Conservation (phyloP, 179 eudicot species). For the Vitellaria paradoxa region DNA sequence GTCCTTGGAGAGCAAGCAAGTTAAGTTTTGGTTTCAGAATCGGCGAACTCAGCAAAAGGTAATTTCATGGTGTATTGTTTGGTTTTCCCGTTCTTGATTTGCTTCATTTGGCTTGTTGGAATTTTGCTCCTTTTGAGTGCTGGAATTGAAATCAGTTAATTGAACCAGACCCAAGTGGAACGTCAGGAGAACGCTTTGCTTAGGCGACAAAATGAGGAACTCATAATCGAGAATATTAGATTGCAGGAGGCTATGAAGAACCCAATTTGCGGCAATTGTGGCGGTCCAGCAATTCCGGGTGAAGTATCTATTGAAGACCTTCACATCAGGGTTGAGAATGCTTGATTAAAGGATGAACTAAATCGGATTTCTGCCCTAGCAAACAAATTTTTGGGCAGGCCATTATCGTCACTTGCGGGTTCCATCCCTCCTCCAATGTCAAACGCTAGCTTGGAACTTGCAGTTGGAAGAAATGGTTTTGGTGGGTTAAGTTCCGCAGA, state of each 20-base stretch:
- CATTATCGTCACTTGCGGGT: slow-evolving; percentile 32
- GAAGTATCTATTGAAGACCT: slow-evolving; percentile 54
- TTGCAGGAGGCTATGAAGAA: slow-evolving; percentile 55
- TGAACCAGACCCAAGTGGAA: slow-evolving; percentile 58
- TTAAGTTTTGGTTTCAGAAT: slow-evolving; percentile 68
- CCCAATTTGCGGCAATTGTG: slow-evolving; percentile 58
- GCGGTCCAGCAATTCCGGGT: slow-evolving; percentile 51
- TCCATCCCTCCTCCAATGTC: slow-evolving; percentile 22
- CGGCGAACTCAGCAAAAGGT: slow-evolving; percentile 65
- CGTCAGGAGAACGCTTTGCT: slow-evolving; percentile 60
- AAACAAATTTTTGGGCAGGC: slow-evolving; percentile 49
- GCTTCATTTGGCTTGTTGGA: too few species aligned
- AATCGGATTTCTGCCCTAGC: slow-evolving; percentile 37
- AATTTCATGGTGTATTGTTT: not conserved
- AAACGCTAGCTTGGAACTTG: slow-evolving; percentile 41
- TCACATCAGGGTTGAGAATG: slow-evolving; percentile 60
- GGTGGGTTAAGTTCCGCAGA: slow-evolving; percentile 34
- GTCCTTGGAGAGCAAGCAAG: slow-evolving; percentile 44
- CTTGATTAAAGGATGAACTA: slow-evolving; percentile 61
- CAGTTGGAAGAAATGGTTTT: slow-evolving; percentile 44
- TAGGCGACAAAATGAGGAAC: slow-evolving; percentile 60
- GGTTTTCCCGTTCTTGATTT: too few species aligned
- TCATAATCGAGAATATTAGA: slow-evolving; percentile 52
- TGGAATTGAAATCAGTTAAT: slow-evolving; percentile 8
- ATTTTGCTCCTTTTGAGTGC: not conserved